phyloP scores from a whole-genome alignment of 176 grass and related monocot genomes.

The Guadua angustifolia region DNA sequence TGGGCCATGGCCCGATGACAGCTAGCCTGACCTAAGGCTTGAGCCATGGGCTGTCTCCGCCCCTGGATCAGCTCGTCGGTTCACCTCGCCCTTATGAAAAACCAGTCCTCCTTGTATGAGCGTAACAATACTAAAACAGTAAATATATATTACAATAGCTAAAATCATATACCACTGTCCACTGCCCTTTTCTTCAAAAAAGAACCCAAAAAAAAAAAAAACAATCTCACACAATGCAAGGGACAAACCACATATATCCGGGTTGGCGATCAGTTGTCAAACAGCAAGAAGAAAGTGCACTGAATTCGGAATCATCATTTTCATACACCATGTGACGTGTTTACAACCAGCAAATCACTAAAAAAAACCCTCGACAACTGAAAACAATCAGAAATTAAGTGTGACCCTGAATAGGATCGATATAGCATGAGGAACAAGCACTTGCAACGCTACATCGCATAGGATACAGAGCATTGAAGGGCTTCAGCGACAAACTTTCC shows the following conservation, averaged over 20 bases:
- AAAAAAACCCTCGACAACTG: neutral
- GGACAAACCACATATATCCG: constrained; percentile 23
- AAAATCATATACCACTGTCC: neutral
- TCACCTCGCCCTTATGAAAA: too few relatives aligned
- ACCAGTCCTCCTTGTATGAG: too few relatives aligned
- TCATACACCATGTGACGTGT: constrained; percentile 3
- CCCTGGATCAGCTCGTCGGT: too few relatives aligned
- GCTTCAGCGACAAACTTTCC: constrained; percentile 8
- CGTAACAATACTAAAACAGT: too few relatives aligned
- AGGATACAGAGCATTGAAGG: neutral
- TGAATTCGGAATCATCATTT: neutral
- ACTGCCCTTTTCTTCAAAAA: too few relatives aligned
- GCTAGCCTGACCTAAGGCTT: too few relatives aligned
- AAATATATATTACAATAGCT: neutral
- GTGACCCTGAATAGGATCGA: neutral
- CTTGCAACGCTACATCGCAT: neutral
- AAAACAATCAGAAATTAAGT: neutral
- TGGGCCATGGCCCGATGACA: too few relatives aligned
- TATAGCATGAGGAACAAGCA: neutral
- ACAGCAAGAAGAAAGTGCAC: neutral
- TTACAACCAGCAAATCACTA: constrained; percentile 6
- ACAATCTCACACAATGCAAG: constrained; percentile 14
- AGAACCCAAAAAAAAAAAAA: too few relatives aligned
- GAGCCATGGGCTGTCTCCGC: too few relatives aligned
- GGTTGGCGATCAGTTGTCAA: neutral